Conservation (phyloP, 108 stramenopile genomes). For the Nitzschia palea region DNA sequence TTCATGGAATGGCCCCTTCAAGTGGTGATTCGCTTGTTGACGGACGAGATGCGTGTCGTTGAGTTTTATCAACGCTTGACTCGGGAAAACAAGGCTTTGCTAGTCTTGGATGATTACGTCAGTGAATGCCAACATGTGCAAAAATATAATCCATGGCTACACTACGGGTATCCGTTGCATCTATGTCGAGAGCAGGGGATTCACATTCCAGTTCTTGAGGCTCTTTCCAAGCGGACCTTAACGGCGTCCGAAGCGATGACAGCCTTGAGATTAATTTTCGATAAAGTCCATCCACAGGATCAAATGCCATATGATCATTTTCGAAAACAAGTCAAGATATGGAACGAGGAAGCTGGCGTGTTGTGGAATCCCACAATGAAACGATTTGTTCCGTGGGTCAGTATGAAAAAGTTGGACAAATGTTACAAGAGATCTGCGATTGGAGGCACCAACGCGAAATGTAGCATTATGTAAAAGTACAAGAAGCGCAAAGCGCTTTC, state of each 20-base stretch:
- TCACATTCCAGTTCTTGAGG: slow-evolving; percentile 42
- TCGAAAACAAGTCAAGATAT: slow-evolving; percentile 1
- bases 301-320: slow-evolving; percentile 1
- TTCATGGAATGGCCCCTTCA: slow-evolving; percentile 40
- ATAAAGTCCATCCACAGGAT: background rate
- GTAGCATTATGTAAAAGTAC: slow-evolving; percentile 1
- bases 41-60: slow-evolving; percentile 54
- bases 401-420: slow-evolving; percentile 33
- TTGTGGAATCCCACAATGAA: slow-evolving; percentile 34
- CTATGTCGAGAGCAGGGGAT: slow-evolving; percentile 64
- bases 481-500: background rate
- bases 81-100: slow-evolving; percentile 45
- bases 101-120: slow-evolving; percentile 74
- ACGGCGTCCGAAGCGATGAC: background rate
- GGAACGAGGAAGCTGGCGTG: slow-evolving; percentile 8
- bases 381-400: slow-evolving; percentile 28
- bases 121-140: slow-evolving; percentile 69
- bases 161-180: slow-evolving; percentile 64
- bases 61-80: slow-evolving; percentile 52
- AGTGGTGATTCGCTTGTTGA: slow-evolving; percentile 68
- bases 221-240: slow-evolving; percentile 53
- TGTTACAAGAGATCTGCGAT: background rate
- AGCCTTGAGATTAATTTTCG: background rate
- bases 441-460: background rate
- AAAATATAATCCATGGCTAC: slow-evolving; percentile 67